These are phyloP conservation scores for Dunaliella sp. DNA, from an alignment of 139 green algal genomes.

Conservation along the genomic window DNA sequence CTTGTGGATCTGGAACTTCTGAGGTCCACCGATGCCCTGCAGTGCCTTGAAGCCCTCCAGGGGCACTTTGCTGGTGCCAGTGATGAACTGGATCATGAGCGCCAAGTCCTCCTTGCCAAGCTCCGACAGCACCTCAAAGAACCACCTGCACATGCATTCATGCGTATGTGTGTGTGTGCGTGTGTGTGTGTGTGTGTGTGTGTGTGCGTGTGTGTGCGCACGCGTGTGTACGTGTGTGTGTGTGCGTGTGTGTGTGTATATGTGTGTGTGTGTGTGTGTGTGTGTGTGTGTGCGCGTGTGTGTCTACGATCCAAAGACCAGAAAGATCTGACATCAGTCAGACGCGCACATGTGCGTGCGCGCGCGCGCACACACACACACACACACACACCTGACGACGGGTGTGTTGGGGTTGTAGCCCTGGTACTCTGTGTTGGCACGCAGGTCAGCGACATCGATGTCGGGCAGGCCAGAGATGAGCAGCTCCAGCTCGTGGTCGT, in stretches of 20 bases:
- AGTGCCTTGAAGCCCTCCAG: slow-evolving; percentile 93
- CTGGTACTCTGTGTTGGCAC: slow-evolving; percentile 90
- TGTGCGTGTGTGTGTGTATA: no score
- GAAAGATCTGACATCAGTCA: no score
- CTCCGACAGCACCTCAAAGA: slow-evolving; percentile 90
- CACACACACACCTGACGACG: slow-evolving; percentile 57
- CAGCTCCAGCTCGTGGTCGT: slow-evolving; percentile 97
- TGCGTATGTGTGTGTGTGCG: background rate
- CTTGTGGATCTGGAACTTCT: slow-evolving; percentile 86
- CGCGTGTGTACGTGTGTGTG: no score
- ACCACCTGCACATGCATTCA: slow-evolving; percentile 67
- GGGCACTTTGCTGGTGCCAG: slow-evolving; percentile 92
- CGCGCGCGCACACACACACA: slow-evolving; percentile 1
- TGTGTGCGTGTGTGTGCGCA: no score
- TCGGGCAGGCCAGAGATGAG: slow-evolving; percentile 94
- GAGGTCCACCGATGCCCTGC: slow-evolving; percentile 89
- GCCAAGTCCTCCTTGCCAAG: slow-evolving; percentile 87
- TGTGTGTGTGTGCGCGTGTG: no score
- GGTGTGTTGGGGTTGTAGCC: slow-evolving; percentile 72
- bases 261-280: no score
- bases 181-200: no score
- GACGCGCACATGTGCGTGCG: no score
- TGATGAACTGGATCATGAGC: slow-evolving; percentile 86
- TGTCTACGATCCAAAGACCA: no score
- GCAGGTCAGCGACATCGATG: slow-evolving; percentile 91